These are phyloP conservation scores for Ogataea methanolica DNA, from an alignment of 805 yeast genomes.

Conservation along the genomic window DNA sequence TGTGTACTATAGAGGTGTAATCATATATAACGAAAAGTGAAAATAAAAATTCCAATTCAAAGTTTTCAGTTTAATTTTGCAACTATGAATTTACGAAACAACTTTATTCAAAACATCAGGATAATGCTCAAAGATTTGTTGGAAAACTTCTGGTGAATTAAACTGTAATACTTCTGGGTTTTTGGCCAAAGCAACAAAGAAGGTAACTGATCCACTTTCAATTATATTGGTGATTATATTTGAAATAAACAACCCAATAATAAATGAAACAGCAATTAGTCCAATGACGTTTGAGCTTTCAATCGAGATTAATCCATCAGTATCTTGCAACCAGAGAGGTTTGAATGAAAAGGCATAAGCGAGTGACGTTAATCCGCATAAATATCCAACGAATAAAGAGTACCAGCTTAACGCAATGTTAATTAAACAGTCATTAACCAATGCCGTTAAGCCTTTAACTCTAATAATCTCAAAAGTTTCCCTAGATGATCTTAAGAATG, in stretches of 20 bases:
- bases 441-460: slow-evolving; percentile 76
- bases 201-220: slow-evolving; percentile 73
- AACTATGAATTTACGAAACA: too few species aligned
- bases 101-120: slow-evolving; percentile 42
- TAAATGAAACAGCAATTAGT: slow-evolving; percentile 32
- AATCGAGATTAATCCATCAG: slow-evolving; percentile 20
- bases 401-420: slow-evolving; percentile 71
- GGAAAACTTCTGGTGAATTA: slow-evolving; percentile 56
- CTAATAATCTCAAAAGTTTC: slow-evolving; percentile 72
- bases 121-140: slow-evolving; percentile 43
- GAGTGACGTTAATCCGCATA: slow-evolving; percentile 47
- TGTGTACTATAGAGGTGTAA: neutral
- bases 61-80: neutral
- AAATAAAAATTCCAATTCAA: neutral
- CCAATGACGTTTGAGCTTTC: slow-evolving; percentile 46
- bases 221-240: slow-evolving; percentile 66
- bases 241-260: slow-evolving; percentile 69
- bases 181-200: slow-evolving; percentile 74
- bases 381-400: slow-evolving; percentile 56
- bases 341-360: slow-evolving; percentile 62
- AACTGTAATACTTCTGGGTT: slow-evolving; percentile 78
- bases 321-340: slow-evolving; percentile 52
- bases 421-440: slow-evolving; percentile 78
- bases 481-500: slow-evolving; percentile 67
- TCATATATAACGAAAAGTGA: neutral